Evolutionary conservation across 129 eudicot species (phyloP).

Genomic region (Chrysanthemum makinoi): DNA sequence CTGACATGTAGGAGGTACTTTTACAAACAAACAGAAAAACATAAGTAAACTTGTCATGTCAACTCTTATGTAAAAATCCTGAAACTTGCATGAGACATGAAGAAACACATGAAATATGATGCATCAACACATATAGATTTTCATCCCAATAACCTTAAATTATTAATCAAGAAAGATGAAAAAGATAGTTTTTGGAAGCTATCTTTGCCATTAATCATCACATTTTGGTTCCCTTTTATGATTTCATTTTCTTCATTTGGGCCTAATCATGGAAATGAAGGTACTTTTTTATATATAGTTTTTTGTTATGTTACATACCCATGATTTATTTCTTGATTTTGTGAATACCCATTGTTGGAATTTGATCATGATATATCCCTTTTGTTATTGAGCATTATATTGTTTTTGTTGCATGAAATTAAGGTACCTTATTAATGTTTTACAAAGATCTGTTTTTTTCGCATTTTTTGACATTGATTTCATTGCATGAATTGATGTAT

Average conservation of each 20-base stretch:
- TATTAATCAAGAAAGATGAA: slow-evolving; percentile 30
- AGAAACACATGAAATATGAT: slow-evolving; percentile 37
- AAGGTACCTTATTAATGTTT: neutral
- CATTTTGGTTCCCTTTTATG: slow-evolving; percentile 64
- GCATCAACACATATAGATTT: slow-evolving; percentile 25
- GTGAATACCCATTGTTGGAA: slow-evolving; percentile 11
- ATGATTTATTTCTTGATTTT: slow-evolving; percentile 2
- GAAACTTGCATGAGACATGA: slow-evolving; percentile 36
- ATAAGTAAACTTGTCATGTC: slow-evolving; percentile 32
- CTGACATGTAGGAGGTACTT: neutral
- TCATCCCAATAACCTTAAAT: slow-evolving; percentile 30
- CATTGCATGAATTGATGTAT: slow-evolving; percentile 5
- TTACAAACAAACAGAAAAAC: slow-evolving; percentile 9
- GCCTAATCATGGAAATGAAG: slow-evolving; percentile 62
- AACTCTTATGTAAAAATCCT: slow-evolving; percentile 26
- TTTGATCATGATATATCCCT: neutral
- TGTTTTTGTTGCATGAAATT: neutral
- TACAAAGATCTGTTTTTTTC: no score
- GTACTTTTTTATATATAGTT: slow-evolving; percentile 19
- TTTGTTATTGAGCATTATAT: neutral
- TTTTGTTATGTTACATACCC: slow-evolving; percentile 13
- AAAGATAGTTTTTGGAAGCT: slow-evolving; percentile 47
- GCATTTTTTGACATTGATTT: no score
- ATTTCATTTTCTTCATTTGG: slow-evolving; percentile 64
- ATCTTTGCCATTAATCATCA: slow-evolving; percentile 53